Conservation (phyloP, 140 eudicot species). For the Stevia rebaudiana region DNA sequence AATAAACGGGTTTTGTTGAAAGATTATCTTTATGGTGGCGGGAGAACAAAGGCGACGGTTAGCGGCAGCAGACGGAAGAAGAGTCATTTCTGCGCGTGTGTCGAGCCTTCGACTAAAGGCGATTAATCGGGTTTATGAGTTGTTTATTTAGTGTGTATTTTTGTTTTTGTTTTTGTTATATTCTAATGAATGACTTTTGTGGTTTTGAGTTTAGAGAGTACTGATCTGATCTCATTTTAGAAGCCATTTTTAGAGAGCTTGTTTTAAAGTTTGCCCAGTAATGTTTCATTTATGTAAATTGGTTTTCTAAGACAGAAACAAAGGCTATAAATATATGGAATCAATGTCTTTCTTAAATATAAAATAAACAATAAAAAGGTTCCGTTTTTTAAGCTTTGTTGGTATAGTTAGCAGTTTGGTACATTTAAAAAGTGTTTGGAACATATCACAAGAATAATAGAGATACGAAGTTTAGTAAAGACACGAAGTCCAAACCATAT, state of each 20-base stretch:
- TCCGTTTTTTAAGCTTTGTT: too few species aligned
- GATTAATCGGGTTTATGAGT: constrained; percentile 36
- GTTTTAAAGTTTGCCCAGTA: constrained; percentile 20
- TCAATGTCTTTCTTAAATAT: too few species aligned
- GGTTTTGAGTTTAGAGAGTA: constrained; percentile 25
- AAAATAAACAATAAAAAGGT: too few species aligned
- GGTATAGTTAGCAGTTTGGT: too few species aligned
- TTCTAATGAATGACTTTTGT: constrained; percentile 25
- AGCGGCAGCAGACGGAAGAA: constrained; percentile 49
- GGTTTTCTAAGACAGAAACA: not conserved
- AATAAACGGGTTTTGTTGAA: constrained; percentile 58
- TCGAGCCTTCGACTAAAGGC: constrained; percentile 65
- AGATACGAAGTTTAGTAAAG: too few species aligned
- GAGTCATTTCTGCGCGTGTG: constrained; percentile 68
- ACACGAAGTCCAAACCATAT: too few species aligned
- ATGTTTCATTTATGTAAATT: not conserved
- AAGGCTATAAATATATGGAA: too few species aligned
- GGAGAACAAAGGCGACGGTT: constrained; percentile 27
- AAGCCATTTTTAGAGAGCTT: constrained; percentile 36
- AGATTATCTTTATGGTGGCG: constrained; percentile 75
- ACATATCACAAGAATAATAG: too few species aligned
- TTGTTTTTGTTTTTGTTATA: constrained; percentile 4
- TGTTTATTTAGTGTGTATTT: constrained; percentile 28
- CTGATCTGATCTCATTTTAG: constrained; percentile 20
- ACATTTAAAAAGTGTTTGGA: too few species aligned